Percentiles rank a stretch among this genome's conserved stretches.
These are phyloP conservation scores for Proliferodiscus dingleyae DNA, from an alignment of 2,329 filamentous ascomycete species.

Conservation along the genomic window DNA sequence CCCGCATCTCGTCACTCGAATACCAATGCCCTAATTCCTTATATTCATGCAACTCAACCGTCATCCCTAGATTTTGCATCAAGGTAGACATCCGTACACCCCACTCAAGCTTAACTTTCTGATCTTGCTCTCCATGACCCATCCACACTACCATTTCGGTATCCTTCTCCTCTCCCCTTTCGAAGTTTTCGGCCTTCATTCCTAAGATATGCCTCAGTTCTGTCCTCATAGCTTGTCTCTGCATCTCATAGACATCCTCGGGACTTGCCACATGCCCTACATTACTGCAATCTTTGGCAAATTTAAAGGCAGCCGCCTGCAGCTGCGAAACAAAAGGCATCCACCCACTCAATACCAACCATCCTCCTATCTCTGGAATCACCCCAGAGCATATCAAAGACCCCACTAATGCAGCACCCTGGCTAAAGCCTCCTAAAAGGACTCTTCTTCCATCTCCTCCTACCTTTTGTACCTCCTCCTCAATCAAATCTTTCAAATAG, in stretches of 20 bases:
- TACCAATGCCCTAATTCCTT: constrained; percentile 17
- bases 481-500: constrained; percentile 14
- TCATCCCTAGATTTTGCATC: not conserved
- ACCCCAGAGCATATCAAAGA: constrained; percentile 18
- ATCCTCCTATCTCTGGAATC: constrained; percentile 5
- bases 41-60: constrained; percentile 9
- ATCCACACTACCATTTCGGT: constrained; percentile 4
- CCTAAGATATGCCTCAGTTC: not conserved
- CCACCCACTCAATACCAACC: constrained; percentile 26
- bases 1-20: constrained; percentile 11
- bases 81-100: constrained; percentile 15
- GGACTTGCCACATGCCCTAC: not conserved
- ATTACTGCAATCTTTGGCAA: too few relatives aligned
- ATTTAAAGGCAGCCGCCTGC: not conserved
- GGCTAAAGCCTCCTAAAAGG: constrained; percentile 21
- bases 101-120: constrained; percentile 22
- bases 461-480: constrained; percentile 3
- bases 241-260: not conserved
- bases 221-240: not conserved
- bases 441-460: constrained; percentile 1
- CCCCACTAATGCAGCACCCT: constrained; percentile 21
- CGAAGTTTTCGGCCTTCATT: not conserved
- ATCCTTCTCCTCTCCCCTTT: not conserved
- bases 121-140: constrained; percentile 21
- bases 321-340: constrained; percentile 21